Base-by-base conservation (phyloP, 768 basidiomycete species). In the Lactarius psammicola region DNA sequence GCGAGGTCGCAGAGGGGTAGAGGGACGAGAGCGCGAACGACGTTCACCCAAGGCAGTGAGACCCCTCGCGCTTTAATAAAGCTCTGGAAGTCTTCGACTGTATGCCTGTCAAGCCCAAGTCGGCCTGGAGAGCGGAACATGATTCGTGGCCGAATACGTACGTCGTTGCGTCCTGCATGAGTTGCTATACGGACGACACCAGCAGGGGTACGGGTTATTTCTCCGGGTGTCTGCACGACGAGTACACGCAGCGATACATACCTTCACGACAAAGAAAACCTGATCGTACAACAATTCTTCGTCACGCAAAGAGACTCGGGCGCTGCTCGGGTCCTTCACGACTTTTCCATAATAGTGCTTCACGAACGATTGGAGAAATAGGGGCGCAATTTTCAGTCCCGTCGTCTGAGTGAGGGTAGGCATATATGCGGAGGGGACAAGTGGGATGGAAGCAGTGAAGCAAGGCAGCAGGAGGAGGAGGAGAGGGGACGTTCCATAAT, bases 241-340 rank as follows among this genome's bases (percentile, higher is more conserved):
- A 23, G 13, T 3, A 62, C 15, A 23, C n/a, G 7, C 40, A 23
- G 10, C 33, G 33, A 6, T 28, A 71, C 82, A 57, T 68, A 85
- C 90, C 83, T 90, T 92, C 42, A 87, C 80, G 57, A 92, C 82
- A 61, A 79, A 86, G 72, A 92, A 92, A 1, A 82, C 88, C 71
- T 90, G 85, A 68, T 94, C 88, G 71, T 91, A 94, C 65, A 94
- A 76, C 31, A 94, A 76, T 73, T 94, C 89, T 57, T 91, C 87
- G 72, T 87, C 82, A 70, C 84, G 79, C 62, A 90, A 76, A 51
- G 62, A 28, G 30, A 62, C 44, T 20, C 42, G 65, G 2, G 49
- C 31, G 38, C 10, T 26, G 49, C 5, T 55, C 28, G 51, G 36
- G 55, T 64, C 63, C 26, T 56, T 53, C 34, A 58, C 70, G 57